Base-by-base conservation (phyloP, 805 yeast species). In the Starmerella riodocensis region DNA sequence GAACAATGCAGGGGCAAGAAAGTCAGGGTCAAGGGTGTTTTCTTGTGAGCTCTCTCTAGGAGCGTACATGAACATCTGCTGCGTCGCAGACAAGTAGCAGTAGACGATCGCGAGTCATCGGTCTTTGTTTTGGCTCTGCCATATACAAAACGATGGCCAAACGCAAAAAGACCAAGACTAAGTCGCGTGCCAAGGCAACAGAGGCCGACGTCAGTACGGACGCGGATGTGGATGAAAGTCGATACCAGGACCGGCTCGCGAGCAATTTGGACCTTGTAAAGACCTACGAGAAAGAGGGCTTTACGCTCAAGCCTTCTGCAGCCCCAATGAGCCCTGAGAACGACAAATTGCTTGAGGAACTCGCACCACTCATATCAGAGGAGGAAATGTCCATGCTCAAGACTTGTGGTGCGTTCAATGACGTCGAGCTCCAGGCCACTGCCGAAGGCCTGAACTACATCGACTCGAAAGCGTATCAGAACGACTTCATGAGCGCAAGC, bases 351-450 rank as follows among this genome's bases (percentile, higher is more conserved):
- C 36, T 35, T 14, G 25, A 14, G 6, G 28, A 35, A 32, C 41
- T 41, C 17, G 34, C 20, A 4, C 30, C 19, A 25, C 40, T 39
- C 25, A 36, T 39, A 20, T 28, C 38, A 17, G 32, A 38, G n/a
- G 30, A 35, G 20, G 45, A 42, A 31, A 14, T 31, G 27, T 14
- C 17, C 30, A 29, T 37, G 5, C 17, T 47, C 25, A 16, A 34
- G 9, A 36, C 32, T 21, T 31, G 43, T 29, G 52, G 52, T 19
- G 50, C 48, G 19, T 47, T 42, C 33, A 40, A 41, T 13, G 47
- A 43, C 12, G 45, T 45, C 9, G 34, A 36, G 23, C 36, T 43
- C 12, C 40, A 46, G 14, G 26, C 23, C 25, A 20, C 28, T 11
- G 29, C 18, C 25, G 34, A 17, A 6, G 34, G 32, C 22, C 32